Percentiles rank a stretch among this genome's conserved stretches.
Evolutionary conservation across 2,329 filamentous ascomycete genomes (phyloP).

Genomic region (Leptographium galeiforme): DNA sequence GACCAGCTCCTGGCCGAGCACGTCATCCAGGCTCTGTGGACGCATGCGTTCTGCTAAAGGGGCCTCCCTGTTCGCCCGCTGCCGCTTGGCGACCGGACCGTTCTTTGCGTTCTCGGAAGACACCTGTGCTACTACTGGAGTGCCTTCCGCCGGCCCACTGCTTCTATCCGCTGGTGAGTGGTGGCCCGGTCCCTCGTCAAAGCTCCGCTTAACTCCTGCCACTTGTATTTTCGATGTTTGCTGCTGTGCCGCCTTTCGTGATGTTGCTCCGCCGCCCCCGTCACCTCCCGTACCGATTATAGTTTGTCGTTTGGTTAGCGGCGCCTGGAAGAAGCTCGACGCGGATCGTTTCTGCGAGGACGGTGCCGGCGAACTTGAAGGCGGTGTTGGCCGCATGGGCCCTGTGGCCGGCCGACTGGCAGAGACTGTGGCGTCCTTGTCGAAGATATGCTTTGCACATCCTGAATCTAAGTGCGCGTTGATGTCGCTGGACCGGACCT

Average conservation of each 20-base stretch:
- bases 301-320: constrained; percentile 41
- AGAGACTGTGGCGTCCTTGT: constrained; percentile 29
- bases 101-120: too few species aligned
- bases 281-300: constrained; percentile 18
- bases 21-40: constrained; percentile 68
- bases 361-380: constrained; percentile 17
- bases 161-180: constrained; percentile 8
- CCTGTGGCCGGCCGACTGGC: constrained; percentile 7
- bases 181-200: constrained; percentile 38
- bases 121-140: neutral
- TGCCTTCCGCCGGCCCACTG: neutral
- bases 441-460: constrained; percentile 51
- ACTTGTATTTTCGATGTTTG: constrained; percentile 8
- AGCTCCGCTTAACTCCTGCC: constrained; percentile 35
- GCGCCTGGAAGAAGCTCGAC: constrained; percentile 48
- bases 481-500: constrained; percentile 61
- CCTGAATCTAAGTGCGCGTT: constrained; percentile 83
- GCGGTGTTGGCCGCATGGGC: constrained; percentile 19
- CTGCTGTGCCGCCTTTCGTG: constrained; percentile 1
- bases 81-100: constrained; percentile 42
- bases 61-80: constrained; percentile 57
- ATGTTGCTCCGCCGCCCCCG: constrained; percentile 11
- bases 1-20: constrained; percentile 85
- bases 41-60: constrained; percentile 92
- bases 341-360: constrained; percentile 37